These are phyloP conservation scores for Macrolepiota dolichaula DNA, from an alignment of 768 basidiomycete species.

Conservation along the genomic window DNA sequence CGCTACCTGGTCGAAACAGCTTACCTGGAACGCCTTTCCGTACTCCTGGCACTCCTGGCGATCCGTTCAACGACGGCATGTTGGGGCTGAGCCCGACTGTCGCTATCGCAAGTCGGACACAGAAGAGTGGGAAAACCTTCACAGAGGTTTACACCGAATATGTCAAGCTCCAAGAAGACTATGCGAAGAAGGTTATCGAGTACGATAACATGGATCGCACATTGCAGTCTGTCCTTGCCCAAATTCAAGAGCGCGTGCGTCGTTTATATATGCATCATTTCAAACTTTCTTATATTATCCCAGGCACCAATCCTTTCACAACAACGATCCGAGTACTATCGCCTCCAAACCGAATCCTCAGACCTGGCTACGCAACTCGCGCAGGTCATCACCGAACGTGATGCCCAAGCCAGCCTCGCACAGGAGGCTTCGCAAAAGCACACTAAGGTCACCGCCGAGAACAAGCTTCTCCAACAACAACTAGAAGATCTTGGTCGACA, in stretches of 20 bases:
- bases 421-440: conserved; percentile 65
- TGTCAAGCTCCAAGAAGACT: conserved; percentile 80
- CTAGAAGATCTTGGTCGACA: conserved; percentile 83
- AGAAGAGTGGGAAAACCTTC: conserved; percentile 84
- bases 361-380: conserved; percentile 81
- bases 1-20: conserved; percentile 42
- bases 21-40: conserved; percentile 48
- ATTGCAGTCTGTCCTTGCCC: conserved; percentile 73
- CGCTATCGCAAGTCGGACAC: conserved; percentile 77
- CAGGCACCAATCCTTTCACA: conserved; percentile 90
- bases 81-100: conserved; percentile 84
- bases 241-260: conserved; percentile 87
- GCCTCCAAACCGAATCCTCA: conserved; percentile 73
- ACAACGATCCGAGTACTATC: conserved; percentile 87
- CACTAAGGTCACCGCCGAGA: conserved; percentile 54
- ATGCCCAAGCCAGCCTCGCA: conserved; percentile 51
- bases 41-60: conserved; percentile 35
- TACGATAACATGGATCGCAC: conserved; percentile 83
- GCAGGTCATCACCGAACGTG: conserved; percentile 72
- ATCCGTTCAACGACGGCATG: conserved; percentile 46
- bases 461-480: conserved; percentile 67
- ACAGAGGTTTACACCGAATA: conserved; percentile 94
- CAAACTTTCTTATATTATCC: neutral
- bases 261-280: neutral
- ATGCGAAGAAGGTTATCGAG: conserved; percentile 73